Evolutionary conservation across 306 rosid species (phyloP), one percentile per base, ranked within the genome.

Genomic region (Malus sylvestris): DNA sequence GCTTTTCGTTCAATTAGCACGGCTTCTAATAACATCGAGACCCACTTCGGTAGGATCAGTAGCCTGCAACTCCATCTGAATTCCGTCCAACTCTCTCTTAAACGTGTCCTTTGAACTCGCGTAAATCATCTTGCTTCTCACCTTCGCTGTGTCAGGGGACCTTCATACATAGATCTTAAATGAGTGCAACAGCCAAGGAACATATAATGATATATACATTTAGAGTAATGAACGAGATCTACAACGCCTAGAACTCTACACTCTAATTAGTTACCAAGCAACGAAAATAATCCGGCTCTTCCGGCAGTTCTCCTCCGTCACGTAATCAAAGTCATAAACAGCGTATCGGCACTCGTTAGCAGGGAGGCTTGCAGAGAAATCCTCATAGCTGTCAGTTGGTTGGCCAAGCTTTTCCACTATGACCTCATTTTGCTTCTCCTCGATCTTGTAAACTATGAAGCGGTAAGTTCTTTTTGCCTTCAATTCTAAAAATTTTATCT

Each of bases 21-120:
- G 89, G 82, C 89, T 86, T 73, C 75, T 72, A 66, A 86, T 74
- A 74, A 84, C 90, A 76, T 86, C 90, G 42, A 83, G 80, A 52
- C 73, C 86, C 84, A 86, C 82, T 81, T 86, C 90, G 6, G 86
- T 68, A 0, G 87, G 90, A 66, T 86, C 90, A 15, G 90, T 84
- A 18, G 90, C 90, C 76, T 86, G 90, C 74, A 86, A 82, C 86
- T 86, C 90, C 9, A 86, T 53, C 85, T 86, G 90, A 76, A 86
- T 83, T 30, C 87, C 87, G 33, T 84, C 87, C 85, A 84, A 74
- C 71, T 84, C 87, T 49, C 87, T 84, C 85, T 84, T 84, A 42
- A 84, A 84, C 87, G 85, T 69, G 82, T 84, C 87, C 80, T 84
- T 84, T 0, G 87, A 84, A 77, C 87, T 84, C 1, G 87, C 87